phyloP scores from a whole-genome alignment of 306 rosid genomes.

The Luffa acutangula region DNA sequence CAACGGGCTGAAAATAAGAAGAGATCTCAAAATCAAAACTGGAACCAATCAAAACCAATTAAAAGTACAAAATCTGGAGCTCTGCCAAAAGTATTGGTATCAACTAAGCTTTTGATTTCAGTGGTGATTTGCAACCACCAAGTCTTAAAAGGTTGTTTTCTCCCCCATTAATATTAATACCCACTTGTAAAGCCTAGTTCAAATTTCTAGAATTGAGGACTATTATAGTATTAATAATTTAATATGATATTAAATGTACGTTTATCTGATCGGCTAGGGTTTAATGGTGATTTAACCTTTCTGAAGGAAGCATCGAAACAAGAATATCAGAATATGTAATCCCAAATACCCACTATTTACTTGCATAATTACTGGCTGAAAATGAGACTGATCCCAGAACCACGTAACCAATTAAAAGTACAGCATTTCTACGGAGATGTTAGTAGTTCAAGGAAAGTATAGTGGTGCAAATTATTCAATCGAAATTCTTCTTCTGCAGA shows the following conservation, averaged over 20 bases:
- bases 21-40: background rate
- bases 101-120: background rate
- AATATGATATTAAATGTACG: background rate
- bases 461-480: background rate
- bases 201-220: background rate
- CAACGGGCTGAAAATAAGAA: constrained; percentile 36
- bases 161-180: background rate
- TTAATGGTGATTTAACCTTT: background rate
- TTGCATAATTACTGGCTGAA: background rate
- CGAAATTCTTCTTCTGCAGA: background rate
- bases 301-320: background rate
- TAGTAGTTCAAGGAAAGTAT: background rate
- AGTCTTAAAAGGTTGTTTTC: background rate
- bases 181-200: too few species aligned
- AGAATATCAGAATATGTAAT: background rate
- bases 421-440: background rate
- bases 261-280: background rate
- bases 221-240: too few species aligned
- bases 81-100: too few species aligned
- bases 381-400: background rate
- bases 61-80: background rate
- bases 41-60: background rate
- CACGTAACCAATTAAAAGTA: background rate
- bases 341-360: background rate
- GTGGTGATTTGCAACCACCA: background rate